phyloP scores from a whole-genome alignment of 257 asterid genomes.

The Gardenia jasminoides region DNA sequence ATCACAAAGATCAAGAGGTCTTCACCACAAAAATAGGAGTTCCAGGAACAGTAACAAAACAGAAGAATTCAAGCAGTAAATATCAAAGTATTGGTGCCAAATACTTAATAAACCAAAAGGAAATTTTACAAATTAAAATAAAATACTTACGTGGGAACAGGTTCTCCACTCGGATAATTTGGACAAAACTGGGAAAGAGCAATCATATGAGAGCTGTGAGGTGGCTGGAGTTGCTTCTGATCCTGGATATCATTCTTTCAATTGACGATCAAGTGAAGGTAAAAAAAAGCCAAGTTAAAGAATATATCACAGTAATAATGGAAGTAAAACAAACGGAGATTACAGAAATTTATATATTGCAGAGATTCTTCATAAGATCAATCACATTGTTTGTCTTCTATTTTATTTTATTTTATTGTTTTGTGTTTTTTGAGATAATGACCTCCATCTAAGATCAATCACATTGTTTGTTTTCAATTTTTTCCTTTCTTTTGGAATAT shows the following conservation, averaged over 20 bases:
- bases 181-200: slow-evolving; percentile 82
- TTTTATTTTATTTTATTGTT: no score
- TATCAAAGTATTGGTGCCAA: background rate
- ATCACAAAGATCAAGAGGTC: slow-evolving; percentile 90
- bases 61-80: slow-evolving; percentile 17
- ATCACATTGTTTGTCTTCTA: no score
- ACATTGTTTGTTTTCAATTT: no score
- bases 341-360: background rate
- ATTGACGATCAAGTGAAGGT: slow-evolving; percentile 22
- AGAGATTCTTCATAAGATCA: background rate
- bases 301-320: slow-evolving; percentile 11
- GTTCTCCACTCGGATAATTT: slow-evolving; percentile 70
- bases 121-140: slow-evolving; percentile 13
- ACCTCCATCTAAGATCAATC: no score
- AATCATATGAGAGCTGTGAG: slow-evolving; percentile 77
- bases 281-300: slow-evolving; percentile 6
- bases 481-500: no score
- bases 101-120: background rate
- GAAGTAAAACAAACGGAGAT: background rate
- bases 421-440: background rate
- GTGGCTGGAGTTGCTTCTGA: slow-evolving; percentile 73
- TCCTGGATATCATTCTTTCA: slow-evolving; percentile 61
- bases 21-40: slow-evolving; percentile 34
- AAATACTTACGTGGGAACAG: slow-evolving; percentile 72
- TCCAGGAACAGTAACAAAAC: slow-evolving; percentile 5